These are phyloP conservation scores for Lepidopterella palustris DNA, from an alignment of 495 filamentous ascomycete genomes.

Conservation along the genomic window DNA sequence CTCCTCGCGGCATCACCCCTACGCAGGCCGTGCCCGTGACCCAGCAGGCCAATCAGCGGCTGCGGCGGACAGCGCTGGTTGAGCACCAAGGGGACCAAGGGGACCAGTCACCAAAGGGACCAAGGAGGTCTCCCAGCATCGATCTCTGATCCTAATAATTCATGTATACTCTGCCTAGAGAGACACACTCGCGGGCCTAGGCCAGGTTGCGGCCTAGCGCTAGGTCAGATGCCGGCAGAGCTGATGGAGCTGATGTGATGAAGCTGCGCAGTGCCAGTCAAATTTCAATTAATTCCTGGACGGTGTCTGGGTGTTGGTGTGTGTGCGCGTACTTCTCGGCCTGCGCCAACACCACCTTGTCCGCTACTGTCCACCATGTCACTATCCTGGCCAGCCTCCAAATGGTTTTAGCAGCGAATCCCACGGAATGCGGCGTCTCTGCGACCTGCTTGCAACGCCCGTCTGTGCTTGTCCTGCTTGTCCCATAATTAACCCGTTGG, in stretches of 20 bases:
- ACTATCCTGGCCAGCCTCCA: background rate
- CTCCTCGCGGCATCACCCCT: background rate
- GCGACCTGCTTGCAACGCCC: conserved; percentile 5
- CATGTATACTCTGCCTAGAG: no score
- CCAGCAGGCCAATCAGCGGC: background rate
- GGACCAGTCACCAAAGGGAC: no score
- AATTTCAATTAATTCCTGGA: background rate
- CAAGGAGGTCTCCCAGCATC: no score
- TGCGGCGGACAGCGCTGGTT: background rate
- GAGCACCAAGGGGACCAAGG: no score
- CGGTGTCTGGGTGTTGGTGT: background rate
- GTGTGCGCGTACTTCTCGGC: background rate
- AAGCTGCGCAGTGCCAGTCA: background rate
- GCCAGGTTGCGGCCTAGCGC: background rate
- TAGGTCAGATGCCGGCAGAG: background rate
- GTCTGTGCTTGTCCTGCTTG: conserved; percentile 9
- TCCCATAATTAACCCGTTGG: conserved; percentile 20
- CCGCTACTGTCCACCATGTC: background rate
- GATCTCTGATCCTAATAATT: no score
- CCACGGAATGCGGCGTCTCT: conserved; percentile 3
- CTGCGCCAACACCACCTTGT: background rate
- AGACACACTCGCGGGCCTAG: background rate
- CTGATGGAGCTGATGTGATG: background rate
- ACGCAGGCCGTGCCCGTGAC: background rate
- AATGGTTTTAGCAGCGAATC: background rate